phyloP scores from a whole-genome alignment of 2,329 filamentous ascomycete genomes.

The Fusarium sp. region DNA sequence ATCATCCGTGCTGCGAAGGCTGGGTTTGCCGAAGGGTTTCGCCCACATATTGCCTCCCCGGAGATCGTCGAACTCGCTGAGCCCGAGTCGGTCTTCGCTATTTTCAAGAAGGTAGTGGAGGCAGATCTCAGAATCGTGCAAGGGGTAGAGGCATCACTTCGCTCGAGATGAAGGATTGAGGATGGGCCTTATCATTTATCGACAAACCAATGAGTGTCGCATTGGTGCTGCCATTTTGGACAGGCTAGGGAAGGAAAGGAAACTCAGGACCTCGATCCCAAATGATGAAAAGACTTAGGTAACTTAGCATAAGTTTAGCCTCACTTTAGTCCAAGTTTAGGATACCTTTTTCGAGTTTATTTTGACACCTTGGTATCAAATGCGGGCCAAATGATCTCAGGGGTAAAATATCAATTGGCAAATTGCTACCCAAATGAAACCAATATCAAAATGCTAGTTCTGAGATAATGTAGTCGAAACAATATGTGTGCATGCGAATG shows the following conservation, averaged over 20 bases:
- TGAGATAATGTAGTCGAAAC: too few species aligned
- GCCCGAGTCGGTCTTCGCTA: rapidly evolving
- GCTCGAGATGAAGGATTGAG: too few species aligned
- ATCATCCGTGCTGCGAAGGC: not conserved
- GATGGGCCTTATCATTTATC: too few species aligned
- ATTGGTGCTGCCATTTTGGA: not conserved
- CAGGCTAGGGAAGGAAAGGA: not conserved
- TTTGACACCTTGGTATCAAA: not conserved
- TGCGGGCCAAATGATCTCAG: not conserved
- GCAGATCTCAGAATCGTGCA: not conserved
- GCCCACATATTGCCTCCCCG: rapidly evolving
- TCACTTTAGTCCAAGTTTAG: not conserved
- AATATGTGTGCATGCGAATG: not conserved
- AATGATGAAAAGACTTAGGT: not conserved
- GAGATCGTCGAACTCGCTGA: not conserved
- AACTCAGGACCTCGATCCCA: not conserved
- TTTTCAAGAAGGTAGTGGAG: not conserved
- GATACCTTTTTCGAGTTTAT: not conserved
- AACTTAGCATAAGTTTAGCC: too few species aligned
- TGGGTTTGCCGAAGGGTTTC: not conserved
- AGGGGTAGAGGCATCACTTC: too few species aligned
- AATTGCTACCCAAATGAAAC: not conserved
- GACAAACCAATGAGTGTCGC: not conserved
- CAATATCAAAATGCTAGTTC: too few species aligned
- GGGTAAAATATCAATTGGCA: not conserved